phyloP scores from a whole-genome alignment of 768 basidiomycete genomes.

The Suillus bovinus region DNA sequence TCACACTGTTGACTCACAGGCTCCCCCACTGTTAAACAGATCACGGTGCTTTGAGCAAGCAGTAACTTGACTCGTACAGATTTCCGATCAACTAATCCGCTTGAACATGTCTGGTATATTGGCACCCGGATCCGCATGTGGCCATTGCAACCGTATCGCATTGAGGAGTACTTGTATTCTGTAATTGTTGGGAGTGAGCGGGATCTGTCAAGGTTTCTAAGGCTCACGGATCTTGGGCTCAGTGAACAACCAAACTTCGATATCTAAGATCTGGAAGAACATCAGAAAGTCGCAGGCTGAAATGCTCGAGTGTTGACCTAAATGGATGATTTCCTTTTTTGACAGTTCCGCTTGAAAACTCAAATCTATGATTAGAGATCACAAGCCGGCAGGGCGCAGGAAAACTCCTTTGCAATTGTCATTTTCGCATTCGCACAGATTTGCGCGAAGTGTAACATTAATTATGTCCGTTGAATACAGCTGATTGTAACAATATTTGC shows the following conservation, averaged over 20 bases:
- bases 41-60: not conserved
- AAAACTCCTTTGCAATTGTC: not conserved
- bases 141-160: not conserved
- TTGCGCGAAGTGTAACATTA: not conserved
- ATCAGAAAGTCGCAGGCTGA: not conserved
- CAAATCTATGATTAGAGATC: not conserved
- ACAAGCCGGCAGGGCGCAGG: constrained; percentile 1
- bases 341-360: not conserved
- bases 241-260: not conserved
- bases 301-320: too few relatives aligned
- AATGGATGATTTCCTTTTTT: constrained; percentile 3
- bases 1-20: not conserved
- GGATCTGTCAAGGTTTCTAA: too few relatives aligned
- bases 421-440: constrained; percentile 6
- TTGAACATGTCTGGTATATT: not conserved
- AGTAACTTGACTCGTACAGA: not conserved
- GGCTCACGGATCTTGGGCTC: too few relatives aligned
- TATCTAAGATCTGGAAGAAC: not conserved
- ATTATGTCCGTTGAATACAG: not conserved
- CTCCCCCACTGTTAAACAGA: not conserved
- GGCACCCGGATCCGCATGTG: not conserved
- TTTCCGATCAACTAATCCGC: not conserved
- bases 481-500: not conserved
- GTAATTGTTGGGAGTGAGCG: too few relatives aligned
- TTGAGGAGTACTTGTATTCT: not conserved